Base-by-base conservation (phyloP, 768 basidiomycete species). In the Mycena leptocephala region DNA sequence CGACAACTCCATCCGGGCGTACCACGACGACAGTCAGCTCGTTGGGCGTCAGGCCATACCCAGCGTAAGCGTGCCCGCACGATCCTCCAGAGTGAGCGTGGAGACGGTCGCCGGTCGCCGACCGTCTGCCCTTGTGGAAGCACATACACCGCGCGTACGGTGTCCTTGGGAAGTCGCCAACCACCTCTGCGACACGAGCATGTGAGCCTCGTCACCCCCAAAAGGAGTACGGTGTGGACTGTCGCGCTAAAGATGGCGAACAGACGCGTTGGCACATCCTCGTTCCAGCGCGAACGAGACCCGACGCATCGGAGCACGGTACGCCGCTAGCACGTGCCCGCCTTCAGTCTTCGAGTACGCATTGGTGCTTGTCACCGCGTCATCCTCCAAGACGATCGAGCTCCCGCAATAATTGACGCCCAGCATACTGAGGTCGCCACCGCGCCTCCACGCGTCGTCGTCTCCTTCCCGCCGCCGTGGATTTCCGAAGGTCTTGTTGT, bases 171-270 rank as follows among this genome's bases (percentile, higher is more conserved):
- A 8, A 43, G 18, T 37, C 41, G 41, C 41, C 24, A 16, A 13
- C 33, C 62, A 28, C 26, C 2, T 41, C 32, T 39, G 61, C 37
- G 6, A 56, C 48, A 26, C 43, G 20, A 1, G 10, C 28, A 1
- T 33, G 24, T 4, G 35, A 1, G 13, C 48, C 24, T 18, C 62
- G 53, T 58, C 65, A 0, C 72, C 35, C 0, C 79, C 58, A 87
- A 86, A 16, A 87, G 55, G 5, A 87, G 74, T 0, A 82, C 75
- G 0, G 85, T 84, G 65, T 87, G 86, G 20, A 65, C 46, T 11
- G 62, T 32, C 0, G 80, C 56, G 9, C 77, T 72, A 69, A 85
- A 84, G 8, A 84, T 32, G 6, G 79, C 74, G 71, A 86, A 86
- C 5, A 87, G 76, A 10, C 67, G 56, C 6, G 78, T 79, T 30